Conservation (phyloP, 2,329 filamentous ascomycete genomes). For the Thielaviopsis populi region DNA sequence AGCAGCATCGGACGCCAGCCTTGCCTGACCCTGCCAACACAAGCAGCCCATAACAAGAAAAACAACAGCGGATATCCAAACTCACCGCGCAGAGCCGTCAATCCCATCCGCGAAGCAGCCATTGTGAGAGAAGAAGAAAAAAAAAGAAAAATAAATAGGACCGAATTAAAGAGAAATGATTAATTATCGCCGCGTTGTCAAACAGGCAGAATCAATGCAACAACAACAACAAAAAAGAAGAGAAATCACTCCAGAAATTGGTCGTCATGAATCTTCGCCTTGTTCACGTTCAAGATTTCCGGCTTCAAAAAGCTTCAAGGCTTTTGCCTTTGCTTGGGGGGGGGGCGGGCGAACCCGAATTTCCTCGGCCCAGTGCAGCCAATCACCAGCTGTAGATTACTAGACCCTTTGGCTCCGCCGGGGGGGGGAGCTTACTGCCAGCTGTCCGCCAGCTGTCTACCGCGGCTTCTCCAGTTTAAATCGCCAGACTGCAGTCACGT, state of each 20-base stretch:
- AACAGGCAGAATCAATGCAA: neutral
- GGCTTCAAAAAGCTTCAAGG: slow-evolving; percentile 12
- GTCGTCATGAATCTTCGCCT: neutral
- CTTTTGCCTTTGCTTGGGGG: neutral
- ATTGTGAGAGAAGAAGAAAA: slow-evolving; percentile 26
- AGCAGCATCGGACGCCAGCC: neutral
- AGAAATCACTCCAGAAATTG: neutral
- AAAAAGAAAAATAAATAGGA: slow-evolving; percentile 2
- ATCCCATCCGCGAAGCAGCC: slow-evolving; percentile 42
- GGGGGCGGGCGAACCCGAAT: slow-evolving; percentile 1
- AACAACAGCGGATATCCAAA: too few species aligned
- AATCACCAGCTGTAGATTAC: slow-evolving; percentile 16
- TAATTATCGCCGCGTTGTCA: too few species aligned
- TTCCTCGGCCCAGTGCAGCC: slow-evolving; percentile 16
- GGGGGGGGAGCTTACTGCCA: neutral
- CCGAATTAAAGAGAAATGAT: neutral
- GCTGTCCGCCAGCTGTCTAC: neutral
- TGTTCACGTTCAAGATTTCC: neutral
- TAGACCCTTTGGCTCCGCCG: slow-evolving; percentile 5
- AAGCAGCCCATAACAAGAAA: neutral
- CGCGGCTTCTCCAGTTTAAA: too few species aligned
- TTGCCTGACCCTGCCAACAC: neutral
- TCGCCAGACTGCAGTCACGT: neutral
- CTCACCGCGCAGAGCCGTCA: slow-evolving; percentile 42
- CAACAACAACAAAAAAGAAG: neutral